phyloP scores from a whole-genome alignment of 305 asterid genomes.

The Fraxinus dipetala region DNA sequence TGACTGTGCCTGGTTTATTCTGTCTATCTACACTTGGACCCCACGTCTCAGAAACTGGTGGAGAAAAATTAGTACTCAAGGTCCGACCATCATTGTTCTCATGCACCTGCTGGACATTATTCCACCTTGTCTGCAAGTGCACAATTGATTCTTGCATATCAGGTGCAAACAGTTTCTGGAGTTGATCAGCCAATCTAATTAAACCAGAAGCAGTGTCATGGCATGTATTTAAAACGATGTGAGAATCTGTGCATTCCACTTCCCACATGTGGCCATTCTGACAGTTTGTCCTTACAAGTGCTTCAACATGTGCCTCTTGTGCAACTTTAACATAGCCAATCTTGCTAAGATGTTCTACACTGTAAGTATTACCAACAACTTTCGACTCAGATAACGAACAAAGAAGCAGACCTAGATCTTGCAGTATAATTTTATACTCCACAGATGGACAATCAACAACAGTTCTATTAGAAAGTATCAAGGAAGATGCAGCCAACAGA shows the following conservation, averaged over 20 bases:
- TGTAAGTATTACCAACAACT: conserved; percentile 38
- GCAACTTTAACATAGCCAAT: conserved; percentile 90
- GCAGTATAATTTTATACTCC: conserved; percentile 62
- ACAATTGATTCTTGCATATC: conserved; percentile 73
- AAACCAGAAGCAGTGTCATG: conserved; percentile 76
- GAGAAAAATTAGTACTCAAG: conserved; percentile 36
- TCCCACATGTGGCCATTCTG: conserved; percentile 70
- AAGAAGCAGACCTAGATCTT: conserved; percentile 85
- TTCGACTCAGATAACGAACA: conserved; percentile 43
- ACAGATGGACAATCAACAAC: conserved; percentile 40
- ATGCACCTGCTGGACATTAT: conserved; percentile 57
- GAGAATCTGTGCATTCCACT: conserved; percentile 72
- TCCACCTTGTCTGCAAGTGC: conserved; percentile 98
- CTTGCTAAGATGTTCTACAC: conserved; percentile 66
- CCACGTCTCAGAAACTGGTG: conserved; percentile 40
- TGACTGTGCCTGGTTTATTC: conserved; percentile 38
- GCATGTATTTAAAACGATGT: conserved; percentile 66
- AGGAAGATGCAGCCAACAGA: conserved; percentile 82
- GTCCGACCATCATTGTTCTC: conserved; percentile 38
- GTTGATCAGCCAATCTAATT: conserved; percentile 68
- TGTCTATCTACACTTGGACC: conserved; percentile 36
- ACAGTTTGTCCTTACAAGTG: conserved; percentile 57
- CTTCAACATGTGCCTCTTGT: conserved; percentile 70
- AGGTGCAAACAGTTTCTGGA: conserved; percentile 86
- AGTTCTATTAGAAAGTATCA: conserved; percentile 58